Conservation (phyloP, 73 alveolate species). For the Stentor roeselii region DNA sequence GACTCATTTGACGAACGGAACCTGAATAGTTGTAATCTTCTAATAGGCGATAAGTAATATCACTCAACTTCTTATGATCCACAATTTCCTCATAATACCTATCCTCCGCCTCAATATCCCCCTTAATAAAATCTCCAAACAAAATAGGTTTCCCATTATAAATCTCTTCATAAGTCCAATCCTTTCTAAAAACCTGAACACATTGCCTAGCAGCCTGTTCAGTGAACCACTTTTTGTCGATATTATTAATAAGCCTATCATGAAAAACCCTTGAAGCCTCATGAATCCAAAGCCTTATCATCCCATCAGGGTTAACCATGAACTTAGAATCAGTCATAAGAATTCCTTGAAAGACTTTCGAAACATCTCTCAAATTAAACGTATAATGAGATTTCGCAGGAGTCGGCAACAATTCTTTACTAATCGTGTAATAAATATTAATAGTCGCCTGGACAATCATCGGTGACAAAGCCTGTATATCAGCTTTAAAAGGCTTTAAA, state of each 20-base stretch:
- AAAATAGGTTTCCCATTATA: slow-evolving; percentile 76
- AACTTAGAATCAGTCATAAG: slow-evolving; percentile 49
- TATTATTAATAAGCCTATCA: slow-evolving; percentile 96
- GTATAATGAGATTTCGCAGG: slow-evolving; percentile 98
- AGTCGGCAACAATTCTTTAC: slow-evolving; percentile 63
- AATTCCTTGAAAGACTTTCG: slow-evolving; percentile 88
- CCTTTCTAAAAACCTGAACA: slow-evolving; percentile 62
- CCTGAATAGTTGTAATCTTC: slow-evolving; percentile 94
- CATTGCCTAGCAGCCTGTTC: slow-evolving; percentile 67
- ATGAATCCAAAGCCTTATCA: slow-evolving; percentile 96
- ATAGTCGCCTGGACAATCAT: slow-evolving; percentile 44
- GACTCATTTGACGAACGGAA: slow-evolving; percentile 85
- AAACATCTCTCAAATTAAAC: slow-evolving; percentile 96
- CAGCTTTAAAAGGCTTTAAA: slow-evolving; percentile 28
- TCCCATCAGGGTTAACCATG: slow-evolving; percentile 43
- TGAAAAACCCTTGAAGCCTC: slow-evolving; percentile 99
- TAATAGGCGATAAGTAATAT: slow-evolving; percentile 27
- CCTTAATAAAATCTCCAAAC: slow-evolving; percentile 95
- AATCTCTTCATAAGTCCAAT: slow-evolving; percentile 83
- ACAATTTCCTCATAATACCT: slow-evolving; percentile 94
- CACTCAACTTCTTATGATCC: slow-evolving; percentile 70
- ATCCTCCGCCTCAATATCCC: slow-evolving; percentile 79
- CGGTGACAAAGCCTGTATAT: slow-evolving; percentile 44
- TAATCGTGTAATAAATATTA: slow-evolving; percentile 39
- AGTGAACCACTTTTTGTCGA: slow-evolving; percentile 93